Percentiles rank a stretch among this genome's conserved stretches.
phyloP scores from a whole-genome alignment of 169 alveolate species.

The Besnoitia besnoiti region DNA sequence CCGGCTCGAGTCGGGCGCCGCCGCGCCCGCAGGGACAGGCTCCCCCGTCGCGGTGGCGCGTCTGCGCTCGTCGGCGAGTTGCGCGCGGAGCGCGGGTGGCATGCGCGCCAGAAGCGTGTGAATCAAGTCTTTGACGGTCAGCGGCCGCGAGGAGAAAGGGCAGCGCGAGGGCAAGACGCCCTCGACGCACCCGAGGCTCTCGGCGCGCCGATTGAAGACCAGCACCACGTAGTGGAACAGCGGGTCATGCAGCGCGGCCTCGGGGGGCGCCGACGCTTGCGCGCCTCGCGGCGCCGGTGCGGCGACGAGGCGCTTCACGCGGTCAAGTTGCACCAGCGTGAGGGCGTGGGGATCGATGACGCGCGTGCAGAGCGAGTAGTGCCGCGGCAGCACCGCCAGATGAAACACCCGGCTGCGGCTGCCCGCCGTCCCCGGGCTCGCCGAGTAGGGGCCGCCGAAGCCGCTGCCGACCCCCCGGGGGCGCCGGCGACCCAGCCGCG shows the following conservation, averaged over 20 bases:
- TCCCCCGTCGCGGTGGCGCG: neutral
- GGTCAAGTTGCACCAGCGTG: slow-evolving; percentile 32
- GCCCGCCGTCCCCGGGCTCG: neutral
- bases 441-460: slow-evolving; percentile 18
- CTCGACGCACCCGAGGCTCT: slow-evolving; percentile 46
- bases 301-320: slow-evolving; percentile 24
- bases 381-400: slow-evolving; percentile 43
- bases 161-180: slow-evolving; percentile 31
- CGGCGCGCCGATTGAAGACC: slow-evolving; percentile 39
- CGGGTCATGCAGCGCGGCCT: neutral
- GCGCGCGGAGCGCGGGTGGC: slow-evolving; percentile 17
- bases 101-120: slow-evolving; percentile 20
- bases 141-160: slow-evolving; percentile 24
- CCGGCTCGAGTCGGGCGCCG: neutral
- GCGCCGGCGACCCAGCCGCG: slow-evolving; percentile 36
- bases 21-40: neutral
- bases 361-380: slow-evolving; percentile 45
- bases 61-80: neutral
- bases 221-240: slow-evolving; percentile 33
- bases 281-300: neutral
- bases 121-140: slow-evolving; percentile 35
- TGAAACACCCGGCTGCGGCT: slow-evolving; percentile 34
- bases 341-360: neutral
- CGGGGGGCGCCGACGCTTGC: neutral
- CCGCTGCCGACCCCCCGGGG: neutral